Conservation (phyloP, 192 early-diverging fungal genomes). For the Entomortierella chlamydospora region DNA sequence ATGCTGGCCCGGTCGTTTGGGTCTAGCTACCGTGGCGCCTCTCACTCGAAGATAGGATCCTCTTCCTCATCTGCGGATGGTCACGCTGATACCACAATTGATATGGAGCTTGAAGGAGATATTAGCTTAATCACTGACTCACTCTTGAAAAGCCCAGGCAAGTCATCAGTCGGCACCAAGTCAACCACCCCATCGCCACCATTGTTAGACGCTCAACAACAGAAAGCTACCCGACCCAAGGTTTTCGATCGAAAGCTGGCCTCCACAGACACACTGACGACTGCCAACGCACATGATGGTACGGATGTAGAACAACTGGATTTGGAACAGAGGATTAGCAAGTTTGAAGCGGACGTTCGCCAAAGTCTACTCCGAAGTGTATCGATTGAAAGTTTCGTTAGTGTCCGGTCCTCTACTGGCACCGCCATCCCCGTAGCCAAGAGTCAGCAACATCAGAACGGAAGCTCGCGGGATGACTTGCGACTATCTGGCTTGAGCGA, state of each 20-base stretch:
- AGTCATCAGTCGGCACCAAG: neutral
- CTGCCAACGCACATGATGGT: conserved; percentile 15
- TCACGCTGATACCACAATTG: conserved; percentile 41
- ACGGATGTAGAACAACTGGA: conserved; percentile 34
- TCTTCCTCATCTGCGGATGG: conserved; percentile 43
- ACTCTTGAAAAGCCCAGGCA: conserved; percentile 7
- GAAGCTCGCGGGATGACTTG: conserved; percentile 28
- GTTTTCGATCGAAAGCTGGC: conserved; percentile 33
- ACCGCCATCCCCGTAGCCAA: conserved; percentile 38
- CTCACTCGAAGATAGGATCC: conserved; percentile 32
- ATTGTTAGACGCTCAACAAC: conserved; percentile 14
- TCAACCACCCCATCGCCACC: conserved; percentile 25
- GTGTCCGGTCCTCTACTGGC: conserved; percentile 38
- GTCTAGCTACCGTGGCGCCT: neutral
- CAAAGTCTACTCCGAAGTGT: conserved; percentile 30
- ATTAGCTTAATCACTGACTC: conserved; percentile 27
- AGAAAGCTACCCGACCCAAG: conserved; percentile 22
- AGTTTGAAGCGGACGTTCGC: conserved; percentile 51
- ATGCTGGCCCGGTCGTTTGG: conserved; percentile 30
- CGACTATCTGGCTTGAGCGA: conserved; percentile 33
- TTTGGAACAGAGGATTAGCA: conserved; percentile 40
- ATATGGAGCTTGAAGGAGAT: conserved; percentile 38
- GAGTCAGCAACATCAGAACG: conserved; percentile 17
- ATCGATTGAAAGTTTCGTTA: conserved; percentile 45
- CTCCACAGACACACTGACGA: conserved; percentile 43